Percentiles rank a stretch among this genome's conserved stretches.
Conservation (phyloP, 2,329 filamentous ascomycete species). For the Ambrosiella cleistominuta region DNA sequence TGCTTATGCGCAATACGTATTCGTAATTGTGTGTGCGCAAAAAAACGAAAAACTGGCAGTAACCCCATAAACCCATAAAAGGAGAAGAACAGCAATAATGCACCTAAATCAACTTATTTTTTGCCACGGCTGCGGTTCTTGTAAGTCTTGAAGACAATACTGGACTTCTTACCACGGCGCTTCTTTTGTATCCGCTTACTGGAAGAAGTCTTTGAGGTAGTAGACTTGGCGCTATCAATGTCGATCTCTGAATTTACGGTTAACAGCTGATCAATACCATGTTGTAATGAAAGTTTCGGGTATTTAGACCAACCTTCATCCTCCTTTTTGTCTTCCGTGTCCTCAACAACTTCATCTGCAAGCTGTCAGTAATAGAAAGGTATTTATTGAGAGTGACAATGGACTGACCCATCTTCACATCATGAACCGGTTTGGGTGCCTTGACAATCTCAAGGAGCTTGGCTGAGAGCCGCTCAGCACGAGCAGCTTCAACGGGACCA, state of each 20-base stretch:
- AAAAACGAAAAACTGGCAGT: background rate
- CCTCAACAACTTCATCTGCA: constrained; percentile 7
- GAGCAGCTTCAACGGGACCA: constrained; percentile 61
- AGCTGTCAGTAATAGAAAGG: background rate
- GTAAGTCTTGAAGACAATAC: constrained; percentile 44
- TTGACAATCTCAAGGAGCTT: constrained; percentile 69
- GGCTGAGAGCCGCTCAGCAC: constrained; percentile 66
- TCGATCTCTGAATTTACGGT: constrained; percentile 32
- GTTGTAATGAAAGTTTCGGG: too few species aligned
- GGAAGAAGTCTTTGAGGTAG: constrained; percentile 22
- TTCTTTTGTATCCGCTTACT: constrained; percentile 39
- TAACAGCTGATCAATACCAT: background rate
- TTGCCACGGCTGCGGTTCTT: constrained; percentile 22
- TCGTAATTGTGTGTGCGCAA: constrained; percentile 5
- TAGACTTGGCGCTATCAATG: constrained; percentile 27
- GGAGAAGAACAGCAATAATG: background rate
- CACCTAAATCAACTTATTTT: background rate
- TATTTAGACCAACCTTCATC: constrained; percentile 2
- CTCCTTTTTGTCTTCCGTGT: constrained; percentile 9
- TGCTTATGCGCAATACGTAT: background rate
- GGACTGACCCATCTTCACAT: constrained; percentile 29
- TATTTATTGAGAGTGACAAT: background rate
- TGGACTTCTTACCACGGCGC: constrained; percentile 35
- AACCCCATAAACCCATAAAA: background rate
- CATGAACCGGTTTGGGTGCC: constrained; percentile 48